Evolutionary conservation across 352 stramenopile species (phyloP).

Genomic region (Phytopythium aichiense): DNA sequence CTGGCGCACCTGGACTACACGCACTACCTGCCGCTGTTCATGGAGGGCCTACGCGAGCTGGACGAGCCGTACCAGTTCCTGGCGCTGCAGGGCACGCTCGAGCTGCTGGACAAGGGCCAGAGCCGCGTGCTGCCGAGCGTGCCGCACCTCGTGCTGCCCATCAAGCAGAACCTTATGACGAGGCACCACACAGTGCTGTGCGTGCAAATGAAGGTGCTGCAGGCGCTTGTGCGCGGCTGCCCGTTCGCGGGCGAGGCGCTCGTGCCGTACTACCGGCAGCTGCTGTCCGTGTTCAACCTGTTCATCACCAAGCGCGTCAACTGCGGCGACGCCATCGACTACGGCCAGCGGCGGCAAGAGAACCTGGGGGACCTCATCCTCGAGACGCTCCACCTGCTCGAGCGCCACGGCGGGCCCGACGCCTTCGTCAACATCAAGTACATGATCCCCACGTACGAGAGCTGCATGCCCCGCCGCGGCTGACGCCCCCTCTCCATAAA

Average conservation of each 20-base stretch:
- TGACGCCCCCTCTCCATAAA: neutral
- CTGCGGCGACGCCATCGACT: slow-evolving; percentile 92
- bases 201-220: slow-evolving; percentile 73
- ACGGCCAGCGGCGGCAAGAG: slow-evolving; percentile 84
- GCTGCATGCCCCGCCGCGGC: slow-evolving; percentile 36
- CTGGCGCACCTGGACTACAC: slow-evolving; percentile 73
- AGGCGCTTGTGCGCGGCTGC: slow-evolving; percentile 64
- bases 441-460: slow-evolving; percentile 95
- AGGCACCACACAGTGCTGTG: slow-evolving; percentile 68
- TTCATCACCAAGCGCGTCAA: slow-evolving; percentile 92
- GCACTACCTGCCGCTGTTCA: slow-evolving; percentile 91
- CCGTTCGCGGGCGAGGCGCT: slow-evolving; percentile 84
- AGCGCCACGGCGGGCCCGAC: slow-evolving; percentile 77
- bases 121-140: slow-evolving; percentile 58
- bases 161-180: slow-evolving; percentile 87
- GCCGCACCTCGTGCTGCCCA: slow-evolving; percentile 48
- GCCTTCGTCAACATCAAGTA: slow-evolving; percentile 96
- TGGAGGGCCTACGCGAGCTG: slow-evolving; percentile 88
- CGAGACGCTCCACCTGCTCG: slow-evolving; percentile 88
- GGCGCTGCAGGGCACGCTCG: slow-evolving; percentile 65
- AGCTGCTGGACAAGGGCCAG: slow-evolving; percentile 79
- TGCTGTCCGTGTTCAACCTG: slow-evolving; percentile 91
- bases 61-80: slow-evolving; percentile 86
- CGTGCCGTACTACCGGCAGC: slow-evolving; percentile 90
- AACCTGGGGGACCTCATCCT: slow-evolving; percentile 88